These are phyloP conservation scores for Candida succiphila DNA, from an alignment of 805 yeast genomes.

Conservation along the genomic window DNA sequence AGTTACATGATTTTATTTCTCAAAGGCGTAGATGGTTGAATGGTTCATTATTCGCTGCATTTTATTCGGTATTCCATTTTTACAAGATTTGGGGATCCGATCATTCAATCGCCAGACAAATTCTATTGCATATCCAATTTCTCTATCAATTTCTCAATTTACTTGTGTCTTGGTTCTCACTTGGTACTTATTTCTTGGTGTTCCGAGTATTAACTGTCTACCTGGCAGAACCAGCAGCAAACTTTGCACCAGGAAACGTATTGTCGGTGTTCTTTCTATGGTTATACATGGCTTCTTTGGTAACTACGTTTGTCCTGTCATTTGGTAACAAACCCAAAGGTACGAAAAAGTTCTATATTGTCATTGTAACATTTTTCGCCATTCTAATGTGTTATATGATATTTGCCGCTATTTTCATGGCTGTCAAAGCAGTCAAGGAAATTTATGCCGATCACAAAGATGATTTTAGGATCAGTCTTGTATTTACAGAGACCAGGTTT, in stretches of 20 bases:
- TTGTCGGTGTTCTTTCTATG: conserved; percentile 74
- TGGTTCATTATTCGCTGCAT: conserved; percentile 92
- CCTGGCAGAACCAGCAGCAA: conserved; percentile 50
- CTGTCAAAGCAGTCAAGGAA: conserved; percentile 48
- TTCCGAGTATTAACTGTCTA: conserved; percentile 80
- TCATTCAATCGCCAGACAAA: conserved; percentile 59
- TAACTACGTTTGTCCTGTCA: conserved; percentile 79
- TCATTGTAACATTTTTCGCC: conserved; percentile 74
- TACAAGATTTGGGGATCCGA: conserved; percentile 69
- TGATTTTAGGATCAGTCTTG: conserved; percentile 29
- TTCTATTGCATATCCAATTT: conserved; percentile 69
- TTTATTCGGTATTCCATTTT: conserved; percentile 75
- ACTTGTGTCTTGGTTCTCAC: conserved; percentile 84
- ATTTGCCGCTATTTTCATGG: conserved; percentile 77
- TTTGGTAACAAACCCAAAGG: conserved; percentile 95
- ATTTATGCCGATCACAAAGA: conserved; percentile 24
- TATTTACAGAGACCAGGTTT: conserved; percentile 62
- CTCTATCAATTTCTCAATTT: conserved; percentile 66
- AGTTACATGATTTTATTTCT: conserved; percentile 73
- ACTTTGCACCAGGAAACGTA: conserved; percentile 66
- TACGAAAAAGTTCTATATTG: conserved; percentile 65
- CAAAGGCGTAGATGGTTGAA: conserved; percentile 96
- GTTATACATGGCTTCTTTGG: conserved; percentile 73
- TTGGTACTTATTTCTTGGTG: conserved; percentile 84
- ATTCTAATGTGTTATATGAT: conserved; percentile 81